Evolutionary conservation across 1,284 basidiomycete genomes (phyloP).

Genomic region (Rhodotorula sp.): DNA sequence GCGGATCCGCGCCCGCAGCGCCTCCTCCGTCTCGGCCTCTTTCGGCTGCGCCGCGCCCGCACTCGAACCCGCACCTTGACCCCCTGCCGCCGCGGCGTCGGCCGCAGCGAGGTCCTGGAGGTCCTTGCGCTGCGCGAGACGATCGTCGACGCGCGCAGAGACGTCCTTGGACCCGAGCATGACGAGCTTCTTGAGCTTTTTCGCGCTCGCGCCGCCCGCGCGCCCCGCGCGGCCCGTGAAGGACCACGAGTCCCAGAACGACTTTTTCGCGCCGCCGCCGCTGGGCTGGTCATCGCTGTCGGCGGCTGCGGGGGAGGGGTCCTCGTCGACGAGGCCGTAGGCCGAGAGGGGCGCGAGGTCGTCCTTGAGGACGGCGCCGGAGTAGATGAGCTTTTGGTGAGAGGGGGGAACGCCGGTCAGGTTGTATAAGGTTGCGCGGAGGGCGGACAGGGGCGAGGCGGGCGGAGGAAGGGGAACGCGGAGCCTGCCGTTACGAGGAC

Average conservation of each 20-base stretch:
- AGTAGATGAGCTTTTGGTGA: constrained; percentile 63
- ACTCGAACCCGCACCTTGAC: neutral
- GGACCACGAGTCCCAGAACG: constrained; percentile 38
- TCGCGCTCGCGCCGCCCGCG: neutral
- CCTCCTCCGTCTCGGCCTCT: constrained; percentile 25
- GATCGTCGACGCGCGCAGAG: constrained; percentile 35
- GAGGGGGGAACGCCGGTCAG: constrained; percentile 43
- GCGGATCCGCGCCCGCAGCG: constrained; percentile 20
- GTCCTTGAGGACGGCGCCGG: constrained; percentile 76
- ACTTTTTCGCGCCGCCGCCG: constrained; percentile 12
- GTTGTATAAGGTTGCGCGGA: constrained; percentile 42
- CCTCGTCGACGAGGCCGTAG: constrained; percentile 54
- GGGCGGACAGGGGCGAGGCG: constrained; percentile 38
- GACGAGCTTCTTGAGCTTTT: constrained; percentile 39
- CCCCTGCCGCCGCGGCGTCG: neutral
- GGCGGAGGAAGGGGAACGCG: constrained; percentile 43
- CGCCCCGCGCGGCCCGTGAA: constrained; percentile 57
- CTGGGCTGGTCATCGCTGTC: constrained; percentile 22
- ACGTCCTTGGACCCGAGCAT: constrained; percentile 36
- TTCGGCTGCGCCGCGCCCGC: constrained; percentile 6
- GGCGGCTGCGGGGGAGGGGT: neutral
- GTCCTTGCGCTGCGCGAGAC: constrained; percentile 32
- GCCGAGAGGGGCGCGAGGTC: constrained; percentile 61
- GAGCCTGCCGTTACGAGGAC: constrained; percentile 14
- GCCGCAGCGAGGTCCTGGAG: constrained; percentile 15